Evolutionary conservation across 2,329 filamentous ascomycete genomes (phyloP).

Genomic region (Ascochyta viciae-villosae): DNA sequence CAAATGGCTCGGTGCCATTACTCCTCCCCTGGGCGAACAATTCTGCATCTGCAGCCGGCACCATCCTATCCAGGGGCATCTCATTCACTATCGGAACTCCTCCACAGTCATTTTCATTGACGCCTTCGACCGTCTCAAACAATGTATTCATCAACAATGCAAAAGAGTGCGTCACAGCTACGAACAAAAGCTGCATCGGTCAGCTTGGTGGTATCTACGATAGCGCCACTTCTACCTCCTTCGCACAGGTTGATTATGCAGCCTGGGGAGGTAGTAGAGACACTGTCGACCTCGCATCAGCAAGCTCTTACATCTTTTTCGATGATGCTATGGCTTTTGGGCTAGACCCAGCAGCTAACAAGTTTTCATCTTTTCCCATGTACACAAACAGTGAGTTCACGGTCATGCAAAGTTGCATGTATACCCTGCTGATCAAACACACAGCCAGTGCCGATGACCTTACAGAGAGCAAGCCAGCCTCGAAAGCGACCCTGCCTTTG

Average conservation of each 20-base stretch:
- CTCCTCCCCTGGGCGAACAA: slow-evolving; percentile 28
- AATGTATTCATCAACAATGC: slow-evolving; percentile 26
- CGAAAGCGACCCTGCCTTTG: slow-evolving; percentile 23
- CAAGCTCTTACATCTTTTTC: slow-evolving; percentile 24
- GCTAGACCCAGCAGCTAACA: slow-evolving; percentile 21
- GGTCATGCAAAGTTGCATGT: background rate
- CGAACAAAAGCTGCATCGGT: slow-evolving; percentile 26
- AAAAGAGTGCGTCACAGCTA: slow-evolving; percentile 22
- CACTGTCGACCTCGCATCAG: slow-evolving; percentile 16
- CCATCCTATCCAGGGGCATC: slow-evolving; percentile 24
- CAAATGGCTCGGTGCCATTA: slow-evolving; percentile 26
- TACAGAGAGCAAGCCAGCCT: background rate
- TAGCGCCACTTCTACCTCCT: slow-evolving; percentile 24
- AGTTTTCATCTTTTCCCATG: slow-evolving; percentile 21
- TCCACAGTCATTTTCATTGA: slow-evolving; percentile 26
- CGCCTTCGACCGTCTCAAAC: slow-evolving; percentile 23
- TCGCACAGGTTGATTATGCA: slow-evolving; percentile 20
- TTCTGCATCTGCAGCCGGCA: slow-evolving; percentile 20
- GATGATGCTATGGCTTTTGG: slow-evolving; percentile 24
- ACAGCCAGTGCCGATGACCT: background rate
- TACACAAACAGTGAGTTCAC: slow-evolving; percentile 23
- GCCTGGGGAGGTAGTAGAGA: slow-evolving; percentile 26
- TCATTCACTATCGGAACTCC: slow-evolving; percentile 25
- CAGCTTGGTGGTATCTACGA: slow-evolving; percentile 25
- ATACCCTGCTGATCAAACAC: too few species aligned